phyloP scores from a whole-genome alignment of 164 flowering plant genomes.

The Buxus sempervirens region DNA sequence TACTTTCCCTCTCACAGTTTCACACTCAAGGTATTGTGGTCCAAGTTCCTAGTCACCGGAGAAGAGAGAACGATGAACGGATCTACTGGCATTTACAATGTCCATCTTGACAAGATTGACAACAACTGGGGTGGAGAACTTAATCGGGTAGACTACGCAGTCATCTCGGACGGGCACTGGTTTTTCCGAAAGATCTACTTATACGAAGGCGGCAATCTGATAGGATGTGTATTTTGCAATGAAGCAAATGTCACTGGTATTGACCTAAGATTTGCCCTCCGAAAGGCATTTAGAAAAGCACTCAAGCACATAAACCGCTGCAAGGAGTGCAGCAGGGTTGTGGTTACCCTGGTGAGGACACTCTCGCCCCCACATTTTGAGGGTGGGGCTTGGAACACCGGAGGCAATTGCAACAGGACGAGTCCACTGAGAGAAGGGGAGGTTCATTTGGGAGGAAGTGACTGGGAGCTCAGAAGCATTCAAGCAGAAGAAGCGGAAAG shows the following conservation, averaged over 20 bases:
- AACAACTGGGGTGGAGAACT: constrained; percentile 34
- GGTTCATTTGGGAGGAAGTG: background rate
- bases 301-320: constrained; percentile 42
- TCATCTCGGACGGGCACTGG: constrained; percentile 54
- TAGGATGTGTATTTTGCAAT: constrained; percentile 46
- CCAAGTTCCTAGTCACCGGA: constrained; percentile 34
- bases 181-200: constrained; percentile 44
- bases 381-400: constrained; percentile 11
- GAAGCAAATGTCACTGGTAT: constrained; percentile 28
- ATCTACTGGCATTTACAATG: constrained; percentile 23
- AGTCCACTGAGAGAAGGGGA: background rate
- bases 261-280: constrained; percentile 20
- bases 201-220: constrained; percentile 18
- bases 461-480: constrained; percentile 10
- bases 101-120: constrained; percentile 44
- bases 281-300: constrained; percentile 32
- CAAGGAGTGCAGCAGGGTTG: constrained; percentile 32
- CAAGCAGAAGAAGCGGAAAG: constrained; percentile 37
- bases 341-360: constrained; percentile 67
- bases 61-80: constrained; percentile 37
- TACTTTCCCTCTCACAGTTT: constrained; percentile 36
- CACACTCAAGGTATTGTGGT: constrained; percentile 47
- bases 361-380: constrained; percentile 86
- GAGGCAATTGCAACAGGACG: background rate
- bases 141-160: constrained; percentile 31